A percentile compares a stretch with the other conserved stretches of the same genome.
Evolutionary conservation across 1,139 yeast species (phyloP).

Genomic region (Suhomyces anneliseae): DNA sequence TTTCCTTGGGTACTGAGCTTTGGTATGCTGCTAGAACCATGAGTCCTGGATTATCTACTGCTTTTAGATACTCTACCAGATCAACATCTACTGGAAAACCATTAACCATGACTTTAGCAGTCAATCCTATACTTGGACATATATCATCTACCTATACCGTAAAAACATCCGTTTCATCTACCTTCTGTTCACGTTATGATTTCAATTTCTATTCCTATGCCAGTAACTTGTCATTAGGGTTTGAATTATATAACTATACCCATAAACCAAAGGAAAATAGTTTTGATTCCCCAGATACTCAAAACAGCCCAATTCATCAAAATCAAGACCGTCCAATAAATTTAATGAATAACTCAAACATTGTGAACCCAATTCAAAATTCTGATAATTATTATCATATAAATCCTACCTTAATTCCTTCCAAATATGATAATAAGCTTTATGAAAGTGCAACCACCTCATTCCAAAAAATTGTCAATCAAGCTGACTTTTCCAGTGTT

Average conservation of each 20-base stretch:
- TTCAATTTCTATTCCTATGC: slow-evolving; percentile 90
- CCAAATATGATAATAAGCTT: slow-evolving; percentile 11
- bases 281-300: not conserved
- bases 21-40: slow-evolving; percentile 86
- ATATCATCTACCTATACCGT: slow-evolving; percentile 87
- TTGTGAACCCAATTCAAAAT: slow-evolving; percentile 27
- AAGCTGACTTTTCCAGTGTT: slow-evolving; percentile 65
- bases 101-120: slow-evolving; percentile 78
- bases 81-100: slow-evolving; percentile 90
- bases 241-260: slow-evolving; percentile 68
- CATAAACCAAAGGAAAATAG: slow-evolving; percentile 12
- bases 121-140: slow-evolving; percentile 91
- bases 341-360: not conserved
- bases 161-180: slow-evolving; percentile 71
- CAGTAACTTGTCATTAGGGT: slow-evolving; percentile 82
- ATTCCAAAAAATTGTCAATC: slow-evolving; percentile 52
- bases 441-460: slow-evolving; percentile 48
- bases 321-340: slow-evolving; percentile 1
- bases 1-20: slow-evolving; percentile 80
- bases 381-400: slow-evolving; percentile 27
- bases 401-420: slow-evolving; percentile 26
- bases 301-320: not conserved
- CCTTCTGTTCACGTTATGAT: slow-evolving; percentile 83
- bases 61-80: slow-evolving; percentile 80
- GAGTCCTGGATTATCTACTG: slow-evolving; percentile 84